phyloP scores from a whole-genome alignment of 176 grass and related monocot genomes.

The Oryza longistaminata region DNA sequence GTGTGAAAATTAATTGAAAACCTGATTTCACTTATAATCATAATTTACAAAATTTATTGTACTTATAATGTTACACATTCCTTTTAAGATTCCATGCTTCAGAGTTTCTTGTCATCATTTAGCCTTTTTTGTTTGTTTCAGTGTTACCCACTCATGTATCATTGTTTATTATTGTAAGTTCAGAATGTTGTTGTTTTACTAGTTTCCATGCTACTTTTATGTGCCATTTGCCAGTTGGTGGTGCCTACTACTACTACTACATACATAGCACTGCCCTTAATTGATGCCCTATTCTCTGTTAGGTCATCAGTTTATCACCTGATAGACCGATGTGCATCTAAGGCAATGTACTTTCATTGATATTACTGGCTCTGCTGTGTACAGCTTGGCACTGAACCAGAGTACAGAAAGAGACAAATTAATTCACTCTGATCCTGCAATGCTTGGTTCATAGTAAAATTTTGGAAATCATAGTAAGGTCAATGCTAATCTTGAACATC shows the following conservation, averaged over 20 bases:
- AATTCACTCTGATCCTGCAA: not conserved
- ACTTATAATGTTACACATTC: too few relatives aligned
- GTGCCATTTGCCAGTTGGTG: not conserved
- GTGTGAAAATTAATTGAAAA: not conserved
- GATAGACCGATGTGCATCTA: not conserved
- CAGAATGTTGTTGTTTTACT: not conserved
- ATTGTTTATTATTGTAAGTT: not conserved
- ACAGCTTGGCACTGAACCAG: not conserved
- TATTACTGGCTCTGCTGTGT: not conserved
- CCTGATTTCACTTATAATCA: not conserved
- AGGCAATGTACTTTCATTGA: not conserved
- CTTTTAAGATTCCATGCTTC: not conserved
- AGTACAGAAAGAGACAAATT: not conserved
- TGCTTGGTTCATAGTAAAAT: conserved; percentile 7
- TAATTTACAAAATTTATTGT: not conserved
- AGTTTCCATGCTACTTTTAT: not conserved
- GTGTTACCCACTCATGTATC: not conserved
- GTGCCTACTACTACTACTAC: not conserved
- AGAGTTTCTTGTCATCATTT: not conserved
- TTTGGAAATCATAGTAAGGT: not conserved
- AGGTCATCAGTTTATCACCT: not conserved
- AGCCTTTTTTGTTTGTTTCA: not conserved
- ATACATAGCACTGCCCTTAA: not conserved
- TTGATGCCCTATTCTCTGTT: not conserved
- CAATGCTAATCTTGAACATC: not conserved